Evolutionary conservation across 805 yeast genomes (phyloP).

Genomic region (Saccharomycopsis fermentans): DNA sequence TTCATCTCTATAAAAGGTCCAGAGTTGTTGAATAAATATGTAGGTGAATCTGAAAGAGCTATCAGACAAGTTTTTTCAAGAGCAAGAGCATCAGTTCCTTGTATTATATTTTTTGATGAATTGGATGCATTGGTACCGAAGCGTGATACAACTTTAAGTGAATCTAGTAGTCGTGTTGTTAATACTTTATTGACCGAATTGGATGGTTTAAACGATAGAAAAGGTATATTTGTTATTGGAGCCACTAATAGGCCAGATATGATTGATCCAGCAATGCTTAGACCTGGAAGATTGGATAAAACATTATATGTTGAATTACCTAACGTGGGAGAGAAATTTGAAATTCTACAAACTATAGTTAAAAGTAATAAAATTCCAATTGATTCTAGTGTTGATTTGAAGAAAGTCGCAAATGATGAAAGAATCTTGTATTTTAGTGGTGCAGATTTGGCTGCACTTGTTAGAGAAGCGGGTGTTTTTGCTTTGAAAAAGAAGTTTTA

Average conservation of each 20-base stretch:
- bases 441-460: constrained; percentile 88
- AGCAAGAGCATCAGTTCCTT: constrained; percentile 88
- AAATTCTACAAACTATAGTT: constrained; percentile 71
- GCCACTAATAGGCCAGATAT: constrained; percentile 97
- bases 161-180: constrained; percentile 86
- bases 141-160: constrained; percentile 81
- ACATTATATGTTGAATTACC: constrained; percentile 89
- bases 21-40: constrained; percentile 85
- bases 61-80: constrained; percentile 87
- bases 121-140: constrained; percentile 93
- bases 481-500: constrained; percentile 74
- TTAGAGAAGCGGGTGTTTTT: constrained; percentile 86
- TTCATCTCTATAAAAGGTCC: constrained; percentile 96
- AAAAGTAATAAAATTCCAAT: constrained; percentile 69
- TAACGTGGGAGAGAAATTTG: constrained; percentile 62
- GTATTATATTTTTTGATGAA: constrained; percentile 92
- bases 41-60: constrained; percentile 92
- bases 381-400: constrained; percentile 48
- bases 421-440: constrained; percentile 88
- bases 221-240: constrained; percentile 89
- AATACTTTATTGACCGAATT: constrained; percentile 89
- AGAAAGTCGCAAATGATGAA: constrained; percentile 56
- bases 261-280: constrained; percentile 95
- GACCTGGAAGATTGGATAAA: constrained; percentile 95
- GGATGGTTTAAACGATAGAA: constrained; percentile 87